phyloP scores from a whole-genome alignment of 2,329 filamentous ascomycete genomes.

The Blastomyces silverae region DNA sequence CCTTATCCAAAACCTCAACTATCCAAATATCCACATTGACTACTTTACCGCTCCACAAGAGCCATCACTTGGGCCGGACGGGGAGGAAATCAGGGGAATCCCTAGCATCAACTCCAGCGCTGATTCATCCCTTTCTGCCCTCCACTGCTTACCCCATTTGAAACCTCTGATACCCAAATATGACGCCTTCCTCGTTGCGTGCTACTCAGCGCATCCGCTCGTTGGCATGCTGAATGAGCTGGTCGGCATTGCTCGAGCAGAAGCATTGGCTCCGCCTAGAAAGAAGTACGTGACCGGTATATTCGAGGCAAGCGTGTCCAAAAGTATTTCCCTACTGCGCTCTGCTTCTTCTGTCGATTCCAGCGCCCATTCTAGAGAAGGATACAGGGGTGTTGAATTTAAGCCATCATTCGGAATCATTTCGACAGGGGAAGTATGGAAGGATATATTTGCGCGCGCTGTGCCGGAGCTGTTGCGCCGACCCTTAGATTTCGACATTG shows the following conservation, averaged over 20 bases:
- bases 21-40: slow-evolving; percentile 34
- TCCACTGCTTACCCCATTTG: slow-evolving; percentile 55
- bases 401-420: slow-evolving; percentile 68
- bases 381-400: slow-evolving; percentile 35
- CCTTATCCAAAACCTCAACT: slow-evolving; percentile 34
- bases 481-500: slow-evolving; percentile 25
- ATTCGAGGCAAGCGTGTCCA: slow-evolving; percentile 71
- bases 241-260: slow-evolving; percentile 29
- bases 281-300: slow-evolving; percentile 66
- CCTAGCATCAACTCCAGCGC: slow-evolving; percentile 69
- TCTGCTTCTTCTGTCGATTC: neutral
- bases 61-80: slow-evolving; percentile 28
- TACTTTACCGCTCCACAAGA: slow-evolving; percentile 37
- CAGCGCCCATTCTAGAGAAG: slow-evolving; percentile 15
- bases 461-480: slow-evolving; percentile 58
- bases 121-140: slow-evolving; percentile 59
- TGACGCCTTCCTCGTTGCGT: slow-evolving; percentile 75
- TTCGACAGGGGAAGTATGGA: slow-evolving; percentile 80
- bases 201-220: slow-evolving; percentile 78
- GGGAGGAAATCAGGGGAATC: slow-evolving; percentile 46
- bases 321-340: slow-evolving; percentile 5
- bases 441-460: slow-evolving; percentile 60
- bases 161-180: slow-evolving; percentile 39
- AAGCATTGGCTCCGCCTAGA: slow-evolving; percentile 13
- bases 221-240: slow-evolving; percentile 53